Conservation (phyloP, 208 protist genomes). For the Borovskyia barvae region DNA sequence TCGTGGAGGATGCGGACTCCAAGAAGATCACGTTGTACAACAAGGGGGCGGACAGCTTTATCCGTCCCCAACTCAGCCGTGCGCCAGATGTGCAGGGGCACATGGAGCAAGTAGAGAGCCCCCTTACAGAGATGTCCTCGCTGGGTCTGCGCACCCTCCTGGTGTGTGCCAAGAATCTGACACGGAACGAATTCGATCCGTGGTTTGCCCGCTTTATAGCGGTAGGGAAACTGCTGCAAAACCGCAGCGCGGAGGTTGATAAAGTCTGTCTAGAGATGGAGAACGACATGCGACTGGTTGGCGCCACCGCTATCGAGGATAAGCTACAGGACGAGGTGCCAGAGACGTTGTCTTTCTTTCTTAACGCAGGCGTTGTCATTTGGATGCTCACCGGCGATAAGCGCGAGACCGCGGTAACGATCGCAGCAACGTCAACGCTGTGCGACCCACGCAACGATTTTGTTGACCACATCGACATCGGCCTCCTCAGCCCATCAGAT, state of each 20-base stretch:
- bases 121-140: constrained; percentile 76
- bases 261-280: constrained; percentile 91
- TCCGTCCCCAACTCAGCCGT: constrained; percentile 49
- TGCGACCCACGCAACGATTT: constrained; percentile 76
- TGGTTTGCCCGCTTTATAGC: constrained; percentile 61
- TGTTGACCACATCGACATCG: constrained; percentile 86
- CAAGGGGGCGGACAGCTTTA: constrained; percentile 89
- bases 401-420: constrained; percentile 93
- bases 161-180: constrained; percentile 65
- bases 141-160: constrained; percentile 89
- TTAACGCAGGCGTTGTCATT: constrained; percentile 91
- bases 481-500: constrained; percentile 39
- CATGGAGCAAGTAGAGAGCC: constrained; percentile 31
- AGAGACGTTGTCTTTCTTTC: constrained; percentile 91
- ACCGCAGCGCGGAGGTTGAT: constrained; percentile 67
- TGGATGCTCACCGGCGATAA: constrained; percentile 99
- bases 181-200: constrained; percentile 44
- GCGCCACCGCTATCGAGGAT: constrained; percentile 96
- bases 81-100: constrained; percentile 45
- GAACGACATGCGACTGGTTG: constrained; percentile 79
- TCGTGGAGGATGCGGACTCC: constrained; percentile 63
- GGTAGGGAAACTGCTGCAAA: constrained; percentile 52
- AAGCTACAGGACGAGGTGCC: constrained; percentile 95
- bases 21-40: constrained; percentile 82
- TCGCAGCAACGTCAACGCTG: constrained; percentile 81